A percentile compares a stretch with the other conserved stretches of the same genome.
phyloP scores from a whole-genome alignment of 2,329 filamentous ascomycete genomes.

The Pleomassaria siparia region DNA sequence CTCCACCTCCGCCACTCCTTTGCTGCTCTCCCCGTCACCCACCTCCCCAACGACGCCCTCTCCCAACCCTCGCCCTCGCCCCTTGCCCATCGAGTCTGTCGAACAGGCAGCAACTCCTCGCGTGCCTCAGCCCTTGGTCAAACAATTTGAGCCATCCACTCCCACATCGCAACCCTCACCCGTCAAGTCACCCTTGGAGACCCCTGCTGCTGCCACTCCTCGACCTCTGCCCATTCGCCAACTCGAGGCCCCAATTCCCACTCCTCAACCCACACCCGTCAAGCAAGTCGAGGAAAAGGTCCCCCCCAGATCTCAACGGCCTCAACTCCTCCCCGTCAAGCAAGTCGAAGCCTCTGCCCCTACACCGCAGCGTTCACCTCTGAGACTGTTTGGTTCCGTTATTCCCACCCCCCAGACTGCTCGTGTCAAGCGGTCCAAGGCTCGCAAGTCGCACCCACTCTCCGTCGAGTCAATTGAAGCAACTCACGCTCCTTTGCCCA shows the following conservation, averaged over 20 bases:
- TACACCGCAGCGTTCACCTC: not conserved
- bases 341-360: not conserved
- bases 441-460: not conserved
- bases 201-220: not conserved
- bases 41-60: constrained; percentile 14
- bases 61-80: not conserved
- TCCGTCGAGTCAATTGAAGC: not conserved
- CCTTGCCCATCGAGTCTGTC: not conserved
- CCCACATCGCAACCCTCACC: not conserved
- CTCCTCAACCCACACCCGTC: not conserved
- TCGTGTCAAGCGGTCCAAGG: not conserved
- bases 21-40: constrained; percentile 1
- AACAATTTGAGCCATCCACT: not conserved
- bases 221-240: not conserved
- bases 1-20: not conserved
- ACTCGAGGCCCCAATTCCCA: not conserved
- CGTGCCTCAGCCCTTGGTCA: not conserved
- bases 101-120: not conserved
- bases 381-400: no score
- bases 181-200: not conserved
- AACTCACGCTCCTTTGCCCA: not conserved
- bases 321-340: not conserved
- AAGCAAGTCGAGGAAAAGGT: not conserved
- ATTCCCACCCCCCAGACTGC: not conserved
- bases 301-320: no score